Base-by-base conservation (phyloP, 306 rosid genomes). In the Canavalia gladiata region DNA sequence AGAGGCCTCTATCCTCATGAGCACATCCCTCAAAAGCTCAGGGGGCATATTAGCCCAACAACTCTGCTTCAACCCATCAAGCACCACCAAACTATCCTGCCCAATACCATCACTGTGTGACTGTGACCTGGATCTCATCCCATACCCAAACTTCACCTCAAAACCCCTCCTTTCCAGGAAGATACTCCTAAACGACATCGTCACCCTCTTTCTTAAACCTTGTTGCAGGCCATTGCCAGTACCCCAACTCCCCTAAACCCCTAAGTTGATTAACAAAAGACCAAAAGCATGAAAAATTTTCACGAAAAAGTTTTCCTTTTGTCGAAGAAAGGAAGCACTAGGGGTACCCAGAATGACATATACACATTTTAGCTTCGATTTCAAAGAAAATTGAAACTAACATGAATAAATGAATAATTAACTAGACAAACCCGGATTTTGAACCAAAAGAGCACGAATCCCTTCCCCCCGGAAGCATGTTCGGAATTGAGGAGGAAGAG, bases 1-100 rank as follows among this genome's bases (percentile, higher is more conserved):
- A 56, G 99, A 91, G 4, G 86, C 85, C 87, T 95, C 99, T 10
- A 95, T 92, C 82, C 97, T 90, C 82, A 93, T 81, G 3, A 95
- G 82, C 72, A 95, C 97, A 68, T 95, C 99, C 75, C 98, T 89
- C 84, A 93, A 67, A 72, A 95, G 92, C 96, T 95, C 99, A 7
- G 82, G 93, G 0, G 99, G 99, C 98, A 95, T 91, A 74, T 88
- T 85, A 67, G 94, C 97, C 99, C 99, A 95, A 77, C 94, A 95
- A 84, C 99, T 95, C 88, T 95, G 98, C 82, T 83, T 88, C 93
- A 93, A 89, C 6, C 90, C 94, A 82, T 90, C 91, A 49, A 84
- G 72, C 28, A 81, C 82, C 43, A 81, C 57, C 8, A 84, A 81
- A 77, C 81, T 50, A 43, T 86, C 90, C 81, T 82, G 87, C 30